Evolutionary conservation across 2,329 filamentous ascomycete genomes (phyloP), one percentile per base, ranked within the genome.

Genomic region (Rhynchosporium secalis): DNA sequence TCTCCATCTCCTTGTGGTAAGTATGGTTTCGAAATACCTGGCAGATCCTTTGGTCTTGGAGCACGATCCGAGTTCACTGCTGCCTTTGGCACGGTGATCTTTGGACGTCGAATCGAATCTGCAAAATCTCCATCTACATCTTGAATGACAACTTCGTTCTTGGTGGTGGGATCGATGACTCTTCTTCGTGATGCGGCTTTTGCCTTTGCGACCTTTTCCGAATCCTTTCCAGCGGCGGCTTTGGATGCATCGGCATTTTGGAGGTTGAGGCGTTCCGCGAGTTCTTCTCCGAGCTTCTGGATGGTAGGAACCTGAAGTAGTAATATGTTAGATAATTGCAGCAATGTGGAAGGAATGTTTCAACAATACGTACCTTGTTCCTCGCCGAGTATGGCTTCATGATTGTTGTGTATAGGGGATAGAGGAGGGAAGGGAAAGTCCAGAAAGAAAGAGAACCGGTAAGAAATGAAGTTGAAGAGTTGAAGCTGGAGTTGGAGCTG

Each of bases 101-200:
- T 67, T 9, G 65, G 65, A 29, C 59, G 61, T 12, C 62, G 31
- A 51, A 68, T 66, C 6, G 66, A 64, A 28, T 66, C 58, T 41
- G 61, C 66, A 31, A 68, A 68, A 31, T 62, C 61, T 45, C 66
- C 66, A 62, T 68, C 66, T 10, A 68, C 66, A 62, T 68, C 66
- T 59, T 68, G 66, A 52, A 68, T 68, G 0, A 68, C 56, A 3
- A 68, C 64, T 33, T 68, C 64, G 41, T 65, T 68, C 36, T 68
- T 68, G 1, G 66, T 68, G 20, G 66, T 68, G 2, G 66, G 66
- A 43, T 68, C 66, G 40, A 68, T 59, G 1, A 67, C 65, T 55
- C 58, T 45, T 60, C 66, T 54, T 56, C 64, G 57, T 38, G 66
- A 68, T 31, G 66, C 66, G 28, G 66, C 64, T 49, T 68, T 68